Base-by-base conservation (phyloP, 1,284 basidiomycete species). In the Melanopsichium pennsylvanicum region DNA sequence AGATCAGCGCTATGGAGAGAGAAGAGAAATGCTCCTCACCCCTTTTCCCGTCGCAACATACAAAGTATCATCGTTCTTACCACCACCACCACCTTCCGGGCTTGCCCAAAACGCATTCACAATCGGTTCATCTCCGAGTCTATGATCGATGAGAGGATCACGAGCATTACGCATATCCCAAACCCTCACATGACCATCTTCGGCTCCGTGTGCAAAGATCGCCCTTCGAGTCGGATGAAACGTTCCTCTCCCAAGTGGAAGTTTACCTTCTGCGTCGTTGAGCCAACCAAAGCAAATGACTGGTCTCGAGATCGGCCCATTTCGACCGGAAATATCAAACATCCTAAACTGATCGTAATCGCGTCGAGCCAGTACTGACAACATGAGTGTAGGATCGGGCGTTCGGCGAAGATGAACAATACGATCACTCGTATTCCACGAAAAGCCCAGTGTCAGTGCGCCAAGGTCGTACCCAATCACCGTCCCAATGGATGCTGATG, bases 271-370 rank as follows among this genome's bases (percentile, higher is more conserved):
- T 3, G 57, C 38, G 11, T 66, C 52, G 41, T 70, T 60, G 16
- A 70, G 40, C 67, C 67, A 70, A 3, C 67, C 67, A 15, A 70
- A 66, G 3, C 41, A 49, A 2, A 70, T 61, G 19, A 66, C 67
- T 15, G 61, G 54, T 7, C 67, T 23, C 7, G 51, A 57, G n/a
- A 66, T 34, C 4, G 61, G 61, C 1, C 67, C 67, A 27, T 51
- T 42, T 5, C 50, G n/a, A 9, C 67, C 67, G 5, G 51, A 55
- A 11, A 70, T 39, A 38, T 70, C 67, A 31, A 56, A 70, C 57
- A 70, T 56, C 3, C 61, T 34, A 15, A 70, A 70, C 38, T 70
- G 67, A 26, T 70, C 67, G 41, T 64, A 70, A 32, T 70, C 67
- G 8, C 61, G 26, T 13, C 67, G 32, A 0, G 56, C 67, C 12